Percentiles rank a stretch among this genome's conserved stretches.
Evolutionary conservation across 441 rosid genomes (phyloP).

Genomic region (Jatropha podagrica): DNA sequence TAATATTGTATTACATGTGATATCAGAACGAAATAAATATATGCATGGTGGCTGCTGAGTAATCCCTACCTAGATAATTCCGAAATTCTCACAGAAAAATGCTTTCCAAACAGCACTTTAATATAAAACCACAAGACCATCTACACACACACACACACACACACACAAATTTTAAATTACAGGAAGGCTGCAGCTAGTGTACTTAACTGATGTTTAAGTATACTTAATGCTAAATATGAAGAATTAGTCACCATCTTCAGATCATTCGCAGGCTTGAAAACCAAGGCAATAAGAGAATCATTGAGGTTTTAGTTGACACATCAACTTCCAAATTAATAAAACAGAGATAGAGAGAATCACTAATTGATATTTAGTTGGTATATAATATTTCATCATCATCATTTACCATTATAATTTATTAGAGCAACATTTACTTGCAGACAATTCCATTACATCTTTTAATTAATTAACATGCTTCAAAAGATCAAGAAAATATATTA

Average conservation of each 20-base stretch:
- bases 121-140: too few relatives aligned
- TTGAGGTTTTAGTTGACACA: slow-evolving; percentile 5
- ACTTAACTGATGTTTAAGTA: neutral
- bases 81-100: too few relatives aligned
- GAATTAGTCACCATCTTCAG: neutral
- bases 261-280: slow-evolving; percentile 14
- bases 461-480: slow-evolving; percentile 6
- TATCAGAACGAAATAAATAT: too few relatives aligned
- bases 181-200: too few relatives aligned
- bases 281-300: slow-evolving; percentile 17
- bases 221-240: neutral
- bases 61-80: too few relatives aligned
- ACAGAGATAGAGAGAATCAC: neutral
- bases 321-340: slow-evolving; percentile 11
- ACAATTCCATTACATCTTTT: slow-evolving; percentile 15
- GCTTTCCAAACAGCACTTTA: too few relatives aligned
- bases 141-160: too few relatives aligned
- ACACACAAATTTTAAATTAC: too few relatives aligned
- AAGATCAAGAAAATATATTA: neutral
- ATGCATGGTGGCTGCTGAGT: too few relatives aligned
- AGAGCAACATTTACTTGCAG: slow-evolving; percentile 3
- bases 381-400: slow-evolving; percentile 5
- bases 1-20: too few relatives aligned
- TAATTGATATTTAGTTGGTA: slow-evolving; percentile 5
- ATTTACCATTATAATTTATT: neutral